Evolutionary conservation across 2,329 filamentous ascomycete species (phyloP).

Genomic region (Pseudogymnoascus sp.): DNA sequence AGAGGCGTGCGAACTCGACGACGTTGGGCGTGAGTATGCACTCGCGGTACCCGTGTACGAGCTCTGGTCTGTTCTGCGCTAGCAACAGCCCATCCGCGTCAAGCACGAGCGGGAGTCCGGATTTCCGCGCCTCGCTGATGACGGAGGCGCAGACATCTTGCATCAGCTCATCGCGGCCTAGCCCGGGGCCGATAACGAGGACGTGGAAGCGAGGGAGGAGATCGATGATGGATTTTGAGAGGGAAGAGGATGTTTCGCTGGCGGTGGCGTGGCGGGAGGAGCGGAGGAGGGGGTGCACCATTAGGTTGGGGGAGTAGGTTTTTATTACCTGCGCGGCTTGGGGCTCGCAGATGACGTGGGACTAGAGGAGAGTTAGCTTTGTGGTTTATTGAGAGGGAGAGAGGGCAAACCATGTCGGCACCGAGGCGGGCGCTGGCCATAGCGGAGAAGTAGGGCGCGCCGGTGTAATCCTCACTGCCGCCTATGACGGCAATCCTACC

Average conservation of each 20-base stretch:
- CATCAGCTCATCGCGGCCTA: slow-evolving; percentile 85
- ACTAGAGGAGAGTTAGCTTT: slow-evolving; percentile 40
- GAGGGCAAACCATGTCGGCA: slow-evolving; percentile 66
- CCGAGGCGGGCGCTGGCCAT: slow-evolving; percentile 91
- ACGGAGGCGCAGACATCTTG: slow-evolving; percentile 76
- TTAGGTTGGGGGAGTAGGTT: slow-evolving; percentile 93
- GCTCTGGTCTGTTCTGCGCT: slow-evolving; percentile 64
- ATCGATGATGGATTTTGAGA: slow-evolving; percentile 63
- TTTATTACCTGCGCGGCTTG: slow-evolving; percentile 86
- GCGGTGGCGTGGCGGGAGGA: slow-evolving; percentile 53
- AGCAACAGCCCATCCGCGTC: slow-evolving; percentile 85
- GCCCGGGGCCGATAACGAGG: slow-evolving; percentile 83
- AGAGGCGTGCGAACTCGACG: slow-evolving; percentile 80
- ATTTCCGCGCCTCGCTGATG: slow-evolving; percentile 67
- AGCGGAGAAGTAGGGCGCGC: slow-evolving; percentile 94
- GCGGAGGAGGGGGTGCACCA: slow-evolving; percentile 95
- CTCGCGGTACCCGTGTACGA: slow-evolving; percentile 72
- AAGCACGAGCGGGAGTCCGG: slow-evolving; percentile 71
- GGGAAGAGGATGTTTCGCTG: slow-evolving; percentile 48
- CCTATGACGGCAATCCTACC: slow-evolving; percentile 91
- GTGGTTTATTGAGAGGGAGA: neutral
- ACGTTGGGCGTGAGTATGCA: slow-evolving; percentile 93
- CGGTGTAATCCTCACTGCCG: slow-evolving; percentile 92
- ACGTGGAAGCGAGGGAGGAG: slow-evolving; percentile 86
- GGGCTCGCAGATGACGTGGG: slow-evolving; percentile 92